Evolutionary conservation across 228 moss, liverwort and hornwort genomes (phyloP), one percentile per base, ranked within the genome.

Genomic region (Sphagnum magellanicum): DNA sequence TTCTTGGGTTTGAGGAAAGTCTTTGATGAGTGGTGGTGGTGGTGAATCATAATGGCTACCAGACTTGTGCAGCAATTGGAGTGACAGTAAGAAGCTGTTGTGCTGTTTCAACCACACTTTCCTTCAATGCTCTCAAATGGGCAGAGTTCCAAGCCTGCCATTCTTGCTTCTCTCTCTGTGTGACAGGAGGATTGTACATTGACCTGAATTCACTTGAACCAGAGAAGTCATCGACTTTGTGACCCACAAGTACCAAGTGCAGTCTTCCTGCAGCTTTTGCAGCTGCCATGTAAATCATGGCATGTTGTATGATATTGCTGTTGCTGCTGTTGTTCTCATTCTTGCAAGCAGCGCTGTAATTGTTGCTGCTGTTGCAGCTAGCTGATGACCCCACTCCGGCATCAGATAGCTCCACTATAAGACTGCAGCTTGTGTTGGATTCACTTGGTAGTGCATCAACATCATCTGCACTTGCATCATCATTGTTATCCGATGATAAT

Each of bases 191-290:
- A 68, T 83, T 83, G 64, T 77, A 86, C 8, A 77, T 75, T 52
- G 50, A 75, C 8, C 86, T 79, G 51, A 73, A 86, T 74, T 86
- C 86, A 51, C 78, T 80, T 13, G 86, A 86, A 64, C 86, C 86
- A 50, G 80, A 61, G 16, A 72, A 80, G 12, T 80, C 71, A 58
- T 83, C 86, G 69, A 86, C 86, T 67, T 82, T 86, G 3, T 71
- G 73, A 15, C 86, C 86, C 5, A 86, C 86, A 11, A 86, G 86
- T n/a, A 86, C 86, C 53, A 86, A 79, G 51, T 86, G 86, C 50
- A 86, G 77, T 48, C 74, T 65, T 55, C 82, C 70, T 59, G 77
- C 71, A 4, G 73, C 71, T 5, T 80, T 53, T 49, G 75, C 67
- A 47, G 86, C 86, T 61, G 86, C 86, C 4, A 86, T 74, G 76